A percentile compares a stretch with the other conserved stretches of the same genome.
Conservation (phyloP, 768 basidiomycete genomes). For the Filobasidium wieringae region DNA sequence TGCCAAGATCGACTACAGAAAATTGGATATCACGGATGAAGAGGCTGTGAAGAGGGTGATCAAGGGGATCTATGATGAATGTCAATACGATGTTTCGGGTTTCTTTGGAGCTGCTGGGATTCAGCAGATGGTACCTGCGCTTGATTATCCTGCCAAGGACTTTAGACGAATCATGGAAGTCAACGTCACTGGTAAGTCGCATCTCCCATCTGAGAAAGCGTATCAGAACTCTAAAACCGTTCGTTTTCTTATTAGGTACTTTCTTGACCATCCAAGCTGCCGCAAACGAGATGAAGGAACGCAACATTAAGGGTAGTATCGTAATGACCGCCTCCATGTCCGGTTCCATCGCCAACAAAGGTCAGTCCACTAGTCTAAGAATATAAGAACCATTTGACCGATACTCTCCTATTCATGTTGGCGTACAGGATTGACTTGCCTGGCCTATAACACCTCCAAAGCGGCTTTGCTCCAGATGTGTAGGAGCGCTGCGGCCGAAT, state of each 20-base stretch:
- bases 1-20: constrained; percentile 13
- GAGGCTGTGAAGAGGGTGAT: not conserved
- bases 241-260: not conserved
- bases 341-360: constrained; percentile 8
- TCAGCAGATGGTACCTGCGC: constrained; percentile 14
- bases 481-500: constrained; percentile 34
- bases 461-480: constrained; percentile 34
- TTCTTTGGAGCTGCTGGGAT: constrained; percentile 9
- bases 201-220: not conserved
- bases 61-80: constrained; percentile 8
- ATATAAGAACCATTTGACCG: not conserved
- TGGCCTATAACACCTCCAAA: constrained; percentile 35
- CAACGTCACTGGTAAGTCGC: constrained; percentile 22
- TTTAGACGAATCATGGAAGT: constrained; percentile 27
- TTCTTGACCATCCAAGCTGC: constrained; percentile 4
- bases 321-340: constrained; percentile 7
- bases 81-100: not conserved
- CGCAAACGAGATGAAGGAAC: constrained; percentile 12
- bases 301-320: constrained; percentile 12
- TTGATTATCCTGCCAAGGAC: constrained; percentile 17
- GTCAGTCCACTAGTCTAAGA: too few species aligned
- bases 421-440: constrained; percentile 17
- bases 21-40: constrained; percentile 4
- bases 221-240: not conserved
- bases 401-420: not conserved